phyloP scores from a whole-genome alignment of 768 basidiomycete species.

The Obba rivulosa region DNA sequence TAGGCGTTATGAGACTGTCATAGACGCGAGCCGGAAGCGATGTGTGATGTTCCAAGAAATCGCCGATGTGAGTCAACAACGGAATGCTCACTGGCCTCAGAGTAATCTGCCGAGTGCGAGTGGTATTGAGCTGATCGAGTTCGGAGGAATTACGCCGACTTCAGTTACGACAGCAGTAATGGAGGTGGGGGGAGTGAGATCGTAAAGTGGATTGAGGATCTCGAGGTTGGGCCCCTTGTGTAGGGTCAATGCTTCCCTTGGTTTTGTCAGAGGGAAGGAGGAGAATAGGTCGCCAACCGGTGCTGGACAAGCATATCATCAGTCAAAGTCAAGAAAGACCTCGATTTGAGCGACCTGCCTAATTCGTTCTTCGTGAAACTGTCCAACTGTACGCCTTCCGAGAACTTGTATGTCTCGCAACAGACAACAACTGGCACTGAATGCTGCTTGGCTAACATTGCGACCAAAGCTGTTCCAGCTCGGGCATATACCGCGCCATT shows the following conservation, averaged over 20 bases:
- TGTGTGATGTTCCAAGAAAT: slow-evolving; percentile 2
- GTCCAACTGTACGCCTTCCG: slow-evolving; percentile 88
- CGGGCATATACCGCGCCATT: slow-evolving; percentile 93
- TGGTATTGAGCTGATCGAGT: slow-evolving; percentile 81
- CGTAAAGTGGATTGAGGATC: slow-evolving; percentile 84
- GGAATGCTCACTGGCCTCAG: slow-evolving; percentile 7
- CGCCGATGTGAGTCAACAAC: no score
- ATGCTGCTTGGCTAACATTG: slow-evolving; percentile 90
- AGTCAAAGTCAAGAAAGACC: not conserved
- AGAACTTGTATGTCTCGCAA: slow-evolving; percentile 98
- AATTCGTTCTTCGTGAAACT: slow-evolving; percentile 95
- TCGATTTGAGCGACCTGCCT: slow-evolving; percentile 42
- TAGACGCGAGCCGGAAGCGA: slow-evolving; percentile 4
- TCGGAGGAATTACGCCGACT: slow-evolving; percentile 91
- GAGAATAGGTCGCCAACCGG: slow-evolving; percentile 29
- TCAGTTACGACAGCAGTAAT: slow-evolving; percentile 98
- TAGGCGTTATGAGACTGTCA: slow-evolving; percentile 1
- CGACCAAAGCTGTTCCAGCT: slow-evolving; percentile 92
- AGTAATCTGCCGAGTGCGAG: slow-evolving; percentile 47
- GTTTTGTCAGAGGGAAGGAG: slow-evolving; percentile 27
- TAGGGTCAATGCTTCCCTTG: slow-evolving; percentile 21
- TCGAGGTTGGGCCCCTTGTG: slow-evolving; percentile 52
- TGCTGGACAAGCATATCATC: slow-evolving; percentile 13
- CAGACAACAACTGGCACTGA: slow-evolving; percentile 93
- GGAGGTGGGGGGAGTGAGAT: slow-evolving; percentile 85